phyloP scores from a whole-genome alignment of 768 basidiomycete species.

The Lactarius vividus region DNA sequence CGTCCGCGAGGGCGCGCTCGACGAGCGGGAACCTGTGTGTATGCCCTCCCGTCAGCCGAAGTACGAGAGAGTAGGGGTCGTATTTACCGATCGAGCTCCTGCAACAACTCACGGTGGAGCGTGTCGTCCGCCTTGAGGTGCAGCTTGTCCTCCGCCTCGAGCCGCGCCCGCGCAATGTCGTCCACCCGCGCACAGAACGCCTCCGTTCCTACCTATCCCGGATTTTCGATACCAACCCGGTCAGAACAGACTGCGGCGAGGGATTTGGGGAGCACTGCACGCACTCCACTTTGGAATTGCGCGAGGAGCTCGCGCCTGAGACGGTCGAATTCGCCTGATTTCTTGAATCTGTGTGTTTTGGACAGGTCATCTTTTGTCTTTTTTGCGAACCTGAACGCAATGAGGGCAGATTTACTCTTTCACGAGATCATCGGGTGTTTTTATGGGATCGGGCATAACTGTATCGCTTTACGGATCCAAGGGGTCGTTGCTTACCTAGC shows the following conservation, averaged over 20 bases:
- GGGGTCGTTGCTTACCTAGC: too few relatives aligned
- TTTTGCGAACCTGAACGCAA: background rate
- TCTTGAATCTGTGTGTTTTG: slow-evolving; percentile 56
- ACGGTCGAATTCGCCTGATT: slow-evolving; percentile 72
- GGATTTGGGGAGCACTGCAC: slow-evolving; percentile 36
- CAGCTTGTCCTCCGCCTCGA: slow-evolving; percentile 49
- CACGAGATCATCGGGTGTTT: slow-evolving; percentile 24
- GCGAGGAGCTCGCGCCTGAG: slow-evolving; percentile 59
- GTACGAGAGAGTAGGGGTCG: background rate
- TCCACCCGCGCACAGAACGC: slow-evolving; percentile 53
- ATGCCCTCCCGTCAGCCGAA: too few relatives aligned
- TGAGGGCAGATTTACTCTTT: slow-evolving; percentile 16
- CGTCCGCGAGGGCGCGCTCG: slow-evolving; percentile 24
- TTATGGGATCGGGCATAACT: slow-evolving; percentile 22
- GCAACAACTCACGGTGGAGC: slow-evolving; percentile 56
- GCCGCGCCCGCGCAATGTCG: slow-evolving; percentile 53
- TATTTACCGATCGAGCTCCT: slow-evolving; percentile 61
- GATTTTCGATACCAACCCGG: background rate
- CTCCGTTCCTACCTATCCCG: slow-evolving; percentile 43
- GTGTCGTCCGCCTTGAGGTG: slow-evolving; percentile 48
- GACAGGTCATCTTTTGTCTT: background rate
- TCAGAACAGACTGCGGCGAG: background rate
- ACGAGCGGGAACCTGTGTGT: slow-evolving; percentile 23
- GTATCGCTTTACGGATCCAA: background rate
- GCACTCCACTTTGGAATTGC: slow-evolving; percentile 58